Conservation (phyloP, 768 basidiomycete genomes). For the Rubroboletus pulcherrimus region DNA sequence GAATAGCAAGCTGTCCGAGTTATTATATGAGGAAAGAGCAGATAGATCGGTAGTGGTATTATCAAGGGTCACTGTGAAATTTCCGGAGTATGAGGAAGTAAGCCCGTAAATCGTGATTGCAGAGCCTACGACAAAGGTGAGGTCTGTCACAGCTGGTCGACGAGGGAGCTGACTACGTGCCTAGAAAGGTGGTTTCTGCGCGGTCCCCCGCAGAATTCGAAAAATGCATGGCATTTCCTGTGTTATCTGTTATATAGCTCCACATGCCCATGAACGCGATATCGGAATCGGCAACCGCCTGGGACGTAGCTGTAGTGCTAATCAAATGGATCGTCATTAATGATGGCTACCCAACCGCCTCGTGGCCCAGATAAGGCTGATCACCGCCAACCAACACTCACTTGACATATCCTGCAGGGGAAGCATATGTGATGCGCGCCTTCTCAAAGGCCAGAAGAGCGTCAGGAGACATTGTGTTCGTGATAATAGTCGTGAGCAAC, state of each 20-base stretch:
- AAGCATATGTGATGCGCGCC: constrained; percentile 46
- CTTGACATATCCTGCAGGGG: constrained; percentile 32
- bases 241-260: constrained; percentile 37
- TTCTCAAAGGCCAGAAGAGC: constrained; percentile 54
- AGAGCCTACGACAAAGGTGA: constrained; percentile 42
- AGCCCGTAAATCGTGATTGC: constrained; percentile 58
- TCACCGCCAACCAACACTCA: constrained; percentile 25
- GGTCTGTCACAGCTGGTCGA: background rate
- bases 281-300: constrained; percentile 40
- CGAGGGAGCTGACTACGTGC: constrained; percentile 31
- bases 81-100: constrained; percentile 54
- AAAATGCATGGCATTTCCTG: constrained; percentile 29
- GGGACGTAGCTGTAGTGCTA: constrained; percentile 35
- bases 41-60: constrained; percentile 45
- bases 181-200: constrained; percentile 42
- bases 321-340: constrained; percentile 22
- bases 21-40: constrained; percentile 50
- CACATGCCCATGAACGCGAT: constrained; percentile 56
- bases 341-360: constrained; percentile 7
- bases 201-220: constrained; percentile 44
- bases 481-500: constrained; percentile 47
- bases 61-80: constrained; percentile 56
- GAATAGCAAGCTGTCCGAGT: constrained; percentile 55
- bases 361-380: background rate
- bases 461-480: constrained; percentile 26